Evolutionary conservation across 441 rosid species (phyloP), one percentile per base, ranked within the genome.

Genomic region (Hura crepitans): DNA sequence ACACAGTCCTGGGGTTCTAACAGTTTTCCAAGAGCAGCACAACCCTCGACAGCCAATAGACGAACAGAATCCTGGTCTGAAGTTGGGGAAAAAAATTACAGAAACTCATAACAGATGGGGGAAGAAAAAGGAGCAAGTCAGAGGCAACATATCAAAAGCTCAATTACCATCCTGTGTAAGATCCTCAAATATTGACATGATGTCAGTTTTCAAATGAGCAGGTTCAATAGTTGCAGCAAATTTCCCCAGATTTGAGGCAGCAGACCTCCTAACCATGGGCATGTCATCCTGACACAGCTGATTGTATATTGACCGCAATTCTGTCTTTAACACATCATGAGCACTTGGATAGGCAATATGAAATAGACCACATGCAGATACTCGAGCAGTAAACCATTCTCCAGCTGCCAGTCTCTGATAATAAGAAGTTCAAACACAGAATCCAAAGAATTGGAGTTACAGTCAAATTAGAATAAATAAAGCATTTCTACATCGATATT

Each of bases 201-300:
- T 85, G 73, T 94, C 97, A 71, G 83, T 59, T 68, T 84, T 94
- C 90, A 94, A 77, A 80, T 81, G 86, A 74, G 85, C 74, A 18
- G 96, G 62, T 80, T 94, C 99, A 73, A 94, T 89, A 63, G 94
- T 90, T n/a, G 97, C 90, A 81, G 97, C 97, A 87, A 88, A 94
- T 72, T 92, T 92, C 65, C 99, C 96, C 49, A 94, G 82, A 82
- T 90, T 92, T 65, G 99, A 82, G 8, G 97, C 96, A 67, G 97
- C 97, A 81, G 97, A 89, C 79, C 99, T 90, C 75, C 99, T 84
- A 68, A 91, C 97, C 98, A 91, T 94, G 31, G 98, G 97, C 97
- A 94, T 91, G 83, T 94, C 97, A 81, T 94, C 96, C 83, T 87
- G 94, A 77, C 99, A 94, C 65, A 92, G 78, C 61, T 84, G 97